Evolutionary conservation across 257 asterid species (phyloP), one percentile per base, ranked within the genome.

Genomic region (Fraxinus pennsylvanica): DNA sequence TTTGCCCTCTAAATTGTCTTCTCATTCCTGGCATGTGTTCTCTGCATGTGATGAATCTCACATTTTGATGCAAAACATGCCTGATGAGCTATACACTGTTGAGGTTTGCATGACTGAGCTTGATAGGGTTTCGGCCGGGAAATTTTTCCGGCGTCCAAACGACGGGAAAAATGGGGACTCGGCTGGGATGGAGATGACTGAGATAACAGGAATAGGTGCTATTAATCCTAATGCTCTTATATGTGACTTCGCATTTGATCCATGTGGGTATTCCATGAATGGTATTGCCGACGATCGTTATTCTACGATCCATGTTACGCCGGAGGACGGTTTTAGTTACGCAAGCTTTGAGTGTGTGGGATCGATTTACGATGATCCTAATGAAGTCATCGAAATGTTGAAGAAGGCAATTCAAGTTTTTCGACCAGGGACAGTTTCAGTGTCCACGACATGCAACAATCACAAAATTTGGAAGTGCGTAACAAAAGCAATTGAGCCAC

Each of bases 191-290:
- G 98, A 92, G 79, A 93, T 96, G 99, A 93, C 98, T 57, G 92
- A 85, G 75, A 25, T 80, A 0, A 91, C 97, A 0, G 98, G 99
- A 43, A 92, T 96, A 0, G 39, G 85, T 6, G 85, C 68, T 3
- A 82, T 96, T 9, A 92, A 90, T 50, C 73, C 81, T 6, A 85
- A 79, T 19, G 97, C 97, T 0, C 52, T 89, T 21, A 81, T 96
- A 0, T 96, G 99, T 22, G 99, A 96, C 80, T 96, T 87, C 73
- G 97, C 94, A 9, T 96, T 96, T 36, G 98, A 96, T 70, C 99
- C 99, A 0, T 96, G 99, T 74, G 99, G 99, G 0, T 96, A 96
- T 74, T 96, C 99, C 1, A 96, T 96, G 99, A 96, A 96, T 72
- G 97, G 99, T 0, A 70, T 96, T 7, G 97, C 90, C 35, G 85